phyloP scores from a whole-genome alignment of 176 grass and related monocot species.

The Triticum aestivum region IWGSC_CS_RefSeq_v2.1 NC_057806.1:537633137-537633636 shows the following conservation, averaged over 20 bases:
- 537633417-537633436: neutral
- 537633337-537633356: neutral
- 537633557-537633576: neutral
- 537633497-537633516: too few relatives aligned
- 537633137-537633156: neutral
- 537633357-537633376: neutral
- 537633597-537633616: too few relatives aligned
- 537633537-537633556: neutral
- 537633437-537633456: too few relatives aligned
- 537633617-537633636: neutral
- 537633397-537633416: neutral
- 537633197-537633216: neutral
- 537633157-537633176: neutral
- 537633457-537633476: neutral
- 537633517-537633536: neutral
- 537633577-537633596: neutral
- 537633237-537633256: neutral
- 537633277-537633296: conserved; percentile 1
- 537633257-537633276: neutral
- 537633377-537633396: neutral
- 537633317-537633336: neutral
- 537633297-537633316: neutral
- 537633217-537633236: neutral
- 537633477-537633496: neutral
- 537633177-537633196: neutral